phyloP scores from a whole-genome alignment of 2,329 filamentous ascomycete genomes.

The Clarireedia hainanense region DNA sequence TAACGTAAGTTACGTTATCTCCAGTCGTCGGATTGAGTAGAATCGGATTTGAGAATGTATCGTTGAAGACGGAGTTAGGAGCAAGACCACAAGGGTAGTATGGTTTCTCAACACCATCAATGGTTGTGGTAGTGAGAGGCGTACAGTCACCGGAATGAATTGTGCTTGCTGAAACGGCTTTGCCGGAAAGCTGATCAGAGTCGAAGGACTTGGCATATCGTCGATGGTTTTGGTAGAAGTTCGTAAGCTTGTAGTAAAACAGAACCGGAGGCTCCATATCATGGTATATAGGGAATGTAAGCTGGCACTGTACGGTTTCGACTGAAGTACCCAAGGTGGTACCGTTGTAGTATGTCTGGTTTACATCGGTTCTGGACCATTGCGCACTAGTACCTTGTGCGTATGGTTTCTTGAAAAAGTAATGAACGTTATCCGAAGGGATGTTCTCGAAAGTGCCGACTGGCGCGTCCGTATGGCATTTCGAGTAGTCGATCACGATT shows the following conservation, averaged over 20 bases:
- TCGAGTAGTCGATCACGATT: constrained; percentile 81
- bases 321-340: constrained; percentile 20
- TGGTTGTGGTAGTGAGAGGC: constrained; percentile 52
- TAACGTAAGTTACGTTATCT: constrained; percentile 51
- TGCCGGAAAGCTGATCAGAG: constrained; percentile 72
- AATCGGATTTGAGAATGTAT: constrained; percentile 66
- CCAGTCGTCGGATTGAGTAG: constrained; percentile 44
- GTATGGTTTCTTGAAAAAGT: constrained; percentile 51
- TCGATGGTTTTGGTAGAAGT: constrained; percentile 98
- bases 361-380: constrained; percentile 28
- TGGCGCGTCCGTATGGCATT: constrained; percentile 56
- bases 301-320: constrained; percentile 49
- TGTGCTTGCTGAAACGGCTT: constrained; percentile 47
- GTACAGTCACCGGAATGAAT: constrained; percentile 67
- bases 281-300: constrained; percentile 75
- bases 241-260: constrained; percentile 91
- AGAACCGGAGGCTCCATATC: constrained; percentile 74
- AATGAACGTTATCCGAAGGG: not conserved
- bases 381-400: constrained; percentile 13
- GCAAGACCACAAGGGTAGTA: constrained; percentile 96
- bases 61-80: constrained; percentile 95
- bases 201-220: constrained; percentile 90
- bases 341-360: constrained; percentile 33
- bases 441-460: constrained; percentile 16
- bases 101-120: constrained; percentile 48